phyloP scores from a whole-genome alignment of 139 green algal genomes.

The Volvox reticuliferus region DNA sequence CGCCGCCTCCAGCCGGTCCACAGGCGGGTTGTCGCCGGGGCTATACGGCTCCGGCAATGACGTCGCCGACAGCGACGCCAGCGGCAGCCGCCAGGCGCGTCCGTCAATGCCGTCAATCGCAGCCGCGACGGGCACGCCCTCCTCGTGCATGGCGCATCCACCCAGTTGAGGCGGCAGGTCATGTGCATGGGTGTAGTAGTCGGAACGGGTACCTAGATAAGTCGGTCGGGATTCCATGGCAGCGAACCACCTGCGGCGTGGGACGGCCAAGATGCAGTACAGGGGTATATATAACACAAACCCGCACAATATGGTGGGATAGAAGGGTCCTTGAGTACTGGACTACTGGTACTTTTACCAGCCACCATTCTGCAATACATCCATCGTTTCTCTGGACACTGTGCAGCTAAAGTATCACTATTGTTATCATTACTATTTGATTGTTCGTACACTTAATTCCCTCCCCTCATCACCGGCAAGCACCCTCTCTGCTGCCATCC shows the following conservation, averaged over 20 bases:
- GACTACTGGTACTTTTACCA: no score
- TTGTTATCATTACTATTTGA: no score
- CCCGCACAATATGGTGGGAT: no score
- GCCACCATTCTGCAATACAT: no score
- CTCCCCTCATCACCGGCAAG: neutral
- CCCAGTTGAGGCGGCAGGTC: conserved; percentile 90
- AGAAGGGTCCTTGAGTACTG: no score
- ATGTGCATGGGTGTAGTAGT: conserved; percentile 95
- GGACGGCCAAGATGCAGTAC: neutral
- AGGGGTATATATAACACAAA: neutral
- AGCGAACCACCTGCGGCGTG: conserved; percentile 81
- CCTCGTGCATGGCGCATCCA: conserved; percentile 68
- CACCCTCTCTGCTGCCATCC: neutral
- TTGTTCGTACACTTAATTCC: no score
- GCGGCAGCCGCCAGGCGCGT: conserved; percentile 82
- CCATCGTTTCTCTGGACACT: no score
- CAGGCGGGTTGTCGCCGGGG: conserved; percentile 75
- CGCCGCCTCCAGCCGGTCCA: conserved; percentile 77
- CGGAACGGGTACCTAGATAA: conserved; percentile 86
- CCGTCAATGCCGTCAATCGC: conserved; percentile 86
- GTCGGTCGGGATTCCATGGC: conserved; percentile 91
- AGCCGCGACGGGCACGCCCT: conserved; percentile 63
- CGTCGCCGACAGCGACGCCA: conserved; percentile 73
- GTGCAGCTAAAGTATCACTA: no score
- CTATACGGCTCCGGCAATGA: conserved; percentile 77